Evolutionary conservation across 306 rosid genomes (phyloP).

Genomic region (Malus sylvestris): DNA sequence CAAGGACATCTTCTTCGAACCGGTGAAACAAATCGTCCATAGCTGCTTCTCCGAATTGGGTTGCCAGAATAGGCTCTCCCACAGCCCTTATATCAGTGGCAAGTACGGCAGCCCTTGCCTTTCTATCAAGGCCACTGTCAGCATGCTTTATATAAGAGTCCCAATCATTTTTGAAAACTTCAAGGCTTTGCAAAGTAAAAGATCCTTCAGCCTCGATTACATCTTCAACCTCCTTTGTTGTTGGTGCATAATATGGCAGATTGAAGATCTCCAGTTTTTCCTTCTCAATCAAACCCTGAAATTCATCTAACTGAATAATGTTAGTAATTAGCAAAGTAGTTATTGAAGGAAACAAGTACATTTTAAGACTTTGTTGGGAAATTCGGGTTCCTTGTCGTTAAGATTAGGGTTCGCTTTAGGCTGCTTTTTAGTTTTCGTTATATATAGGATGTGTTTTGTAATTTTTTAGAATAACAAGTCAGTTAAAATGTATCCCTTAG

Average conservation of each 20-base stretch:
- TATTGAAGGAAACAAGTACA: no score
- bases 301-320: background rate
- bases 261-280: slow-evolving; percentile 24
- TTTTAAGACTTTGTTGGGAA: no score
- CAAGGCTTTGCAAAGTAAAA: slow-evolving; percentile 13
- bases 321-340: background rate
- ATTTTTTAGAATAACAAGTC: no score
- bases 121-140: slow-evolving; percentile 2
- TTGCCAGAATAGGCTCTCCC: slow-evolving; percentile 29
- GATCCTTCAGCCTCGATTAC: slow-evolving; percentile 34
- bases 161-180: slow-evolving; percentile 24
- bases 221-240: slow-evolving; percentile 23
- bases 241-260: slow-evolving; percentile 28
- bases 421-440: no score
- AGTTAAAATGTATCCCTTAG: no score
- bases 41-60: slow-evolving; percentile 23
- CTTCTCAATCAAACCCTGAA: slow-evolving; percentile 28
- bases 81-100: slow-evolving; percentile 29
- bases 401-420: no score
- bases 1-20: slow-evolving; percentile 13
- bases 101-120: slow-evolving; percentile 1
- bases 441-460: no score
- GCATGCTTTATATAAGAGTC: slow-evolving; percentile 19
- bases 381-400: no score
- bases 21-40: slow-evolving; percentile 37